Conservation (phyloP, 441 rosid species). For the Corymbia citriodora region DNA sequence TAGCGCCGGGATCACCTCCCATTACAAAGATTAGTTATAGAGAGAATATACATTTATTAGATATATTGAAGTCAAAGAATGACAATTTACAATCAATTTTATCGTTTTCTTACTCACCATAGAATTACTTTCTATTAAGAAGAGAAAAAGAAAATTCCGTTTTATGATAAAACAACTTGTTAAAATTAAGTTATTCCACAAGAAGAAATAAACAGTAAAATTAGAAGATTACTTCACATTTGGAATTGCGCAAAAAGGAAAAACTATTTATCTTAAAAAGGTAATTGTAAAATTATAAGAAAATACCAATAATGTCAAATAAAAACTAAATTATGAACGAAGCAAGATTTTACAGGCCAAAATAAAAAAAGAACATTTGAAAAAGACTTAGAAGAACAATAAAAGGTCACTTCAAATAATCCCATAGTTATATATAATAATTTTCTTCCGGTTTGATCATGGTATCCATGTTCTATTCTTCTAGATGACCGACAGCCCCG, state of each 20-base stretch:
- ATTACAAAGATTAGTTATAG: too few relatives aligned
- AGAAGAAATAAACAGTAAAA: background rate
- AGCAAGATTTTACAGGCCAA: background rate
- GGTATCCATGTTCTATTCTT: background rate
- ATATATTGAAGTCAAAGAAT: too few relatives aligned
- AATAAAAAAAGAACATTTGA: too few relatives aligned
- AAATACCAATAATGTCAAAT: background rate
- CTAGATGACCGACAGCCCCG: background rate
- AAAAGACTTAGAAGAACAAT: too few relatives aligned
- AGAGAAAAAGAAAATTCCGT: too few relatives aligned
- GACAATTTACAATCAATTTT: background rate
- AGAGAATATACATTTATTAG: too few relatives aligned
- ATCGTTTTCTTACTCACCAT: background rate
- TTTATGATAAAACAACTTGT: too few relatives aligned
- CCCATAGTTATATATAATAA: too few relatives aligned
- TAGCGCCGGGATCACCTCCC: too few relatives aligned
- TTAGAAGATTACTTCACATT: background rate
- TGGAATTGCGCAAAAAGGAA: background rate
- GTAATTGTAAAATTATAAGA: background rate
- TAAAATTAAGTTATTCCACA: too few relatives aligned
- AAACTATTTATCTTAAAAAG: background rate
- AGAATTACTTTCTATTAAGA: too few relatives aligned
- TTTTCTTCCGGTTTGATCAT: background rate
- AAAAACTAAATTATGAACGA: background rate
- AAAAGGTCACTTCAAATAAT: background rate